phyloP scores from a whole-genome alignment of 495 filamentous ascomycete species.

The Neurospora hispaniola region DNA sequence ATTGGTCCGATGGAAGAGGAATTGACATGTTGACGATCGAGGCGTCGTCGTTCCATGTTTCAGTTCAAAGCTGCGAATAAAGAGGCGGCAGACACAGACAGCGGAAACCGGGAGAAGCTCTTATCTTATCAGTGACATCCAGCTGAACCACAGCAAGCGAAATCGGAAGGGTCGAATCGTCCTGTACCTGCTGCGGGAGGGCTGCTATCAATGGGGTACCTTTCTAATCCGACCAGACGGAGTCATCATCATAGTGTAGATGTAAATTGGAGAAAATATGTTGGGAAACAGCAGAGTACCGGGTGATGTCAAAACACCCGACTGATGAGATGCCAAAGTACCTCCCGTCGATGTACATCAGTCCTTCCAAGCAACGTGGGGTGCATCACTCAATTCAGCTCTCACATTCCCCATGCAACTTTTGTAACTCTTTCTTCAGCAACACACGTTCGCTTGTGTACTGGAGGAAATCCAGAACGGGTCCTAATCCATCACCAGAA shows the following conservation, averaged over 20 bases:
- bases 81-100: background rate
- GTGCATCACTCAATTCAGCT: background rate
- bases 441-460: background rate
- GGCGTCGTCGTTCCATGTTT: background rate
- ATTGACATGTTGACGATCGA: background rate
- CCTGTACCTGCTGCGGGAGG: background rate
- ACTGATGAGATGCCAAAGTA: background rate
- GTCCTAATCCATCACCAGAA: background rate
- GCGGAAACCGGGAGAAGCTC: background rate
- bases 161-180: background rate
- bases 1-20: background rate
- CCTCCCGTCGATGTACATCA: background rate
- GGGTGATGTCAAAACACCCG: background rate
- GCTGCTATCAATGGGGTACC: background rate
- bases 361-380: background rate
- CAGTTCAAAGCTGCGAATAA: no score
- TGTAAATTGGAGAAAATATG: background rate
- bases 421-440: background rate
- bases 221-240: background rate
- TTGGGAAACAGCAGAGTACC: background rate
- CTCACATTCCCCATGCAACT: background rate
- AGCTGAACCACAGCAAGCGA: background rate
- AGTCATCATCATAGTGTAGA: background rate
- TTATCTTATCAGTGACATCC: background rate
- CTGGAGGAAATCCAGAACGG: background rate